Evolutionary conservation across 202 grass and related monocot genomes (phyloP).

Genomic region (Alloteropsis angusta): DNA sequence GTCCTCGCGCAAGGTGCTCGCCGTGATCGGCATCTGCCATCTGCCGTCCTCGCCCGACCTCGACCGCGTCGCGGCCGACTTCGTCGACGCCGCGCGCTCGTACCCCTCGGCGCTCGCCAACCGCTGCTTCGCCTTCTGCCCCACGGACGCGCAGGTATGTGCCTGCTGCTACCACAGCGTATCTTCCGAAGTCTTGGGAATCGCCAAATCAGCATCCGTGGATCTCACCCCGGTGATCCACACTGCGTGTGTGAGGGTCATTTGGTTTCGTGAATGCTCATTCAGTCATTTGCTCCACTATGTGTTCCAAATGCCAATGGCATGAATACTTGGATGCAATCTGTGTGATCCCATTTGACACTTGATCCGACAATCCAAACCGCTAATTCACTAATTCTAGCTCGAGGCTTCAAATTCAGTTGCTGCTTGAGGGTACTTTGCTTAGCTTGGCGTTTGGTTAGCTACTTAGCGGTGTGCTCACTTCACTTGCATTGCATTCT

Average conservation of each 20-base stretch:
- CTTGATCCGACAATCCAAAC: not conserved
- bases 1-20: constrained; percentile 92
- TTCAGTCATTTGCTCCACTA: not conserved
- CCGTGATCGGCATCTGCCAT: constrained; percentile 81
- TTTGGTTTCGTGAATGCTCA: not conserved
- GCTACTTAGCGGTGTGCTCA: not conserved
- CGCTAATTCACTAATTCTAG: not conserved
- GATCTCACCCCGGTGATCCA: not conserved
- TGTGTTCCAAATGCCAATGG: not conserved
- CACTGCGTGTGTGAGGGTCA: not conserved
- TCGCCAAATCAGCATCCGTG: not conserved
- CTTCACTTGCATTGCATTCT: not conserved
- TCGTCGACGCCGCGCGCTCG: constrained; percentile 43
- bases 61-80: constrained; percentile 52
- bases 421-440: not conserved
- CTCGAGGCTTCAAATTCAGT: not conserved
- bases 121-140: constrained; percentile 90
- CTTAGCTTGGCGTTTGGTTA: not conserved
- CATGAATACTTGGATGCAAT: constrained; percentile 22
- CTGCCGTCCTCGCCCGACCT: constrained; percentile 65
- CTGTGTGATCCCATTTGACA: constrained; percentile 2
- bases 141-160: constrained; percentile 69
- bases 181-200: not conserved
- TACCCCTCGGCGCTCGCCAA: constrained; percentile 65
- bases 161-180: not conserved